Evolutionary conservation across 176 grass and related monocot species (phyloP).

Genomic region (Thalia dealbata): DNA sequence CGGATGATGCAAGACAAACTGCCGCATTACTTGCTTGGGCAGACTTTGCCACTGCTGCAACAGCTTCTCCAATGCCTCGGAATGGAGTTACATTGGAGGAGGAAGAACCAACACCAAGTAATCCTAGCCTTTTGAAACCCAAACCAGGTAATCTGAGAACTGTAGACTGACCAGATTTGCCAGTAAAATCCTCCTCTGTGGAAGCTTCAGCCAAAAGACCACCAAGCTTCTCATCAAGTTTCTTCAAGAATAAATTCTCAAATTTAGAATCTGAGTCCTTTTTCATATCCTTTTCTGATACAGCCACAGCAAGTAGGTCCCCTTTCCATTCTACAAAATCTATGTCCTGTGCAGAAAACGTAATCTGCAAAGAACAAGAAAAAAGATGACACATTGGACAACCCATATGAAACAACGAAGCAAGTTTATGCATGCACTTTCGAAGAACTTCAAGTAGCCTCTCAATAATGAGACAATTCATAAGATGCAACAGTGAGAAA

Average conservation of each 20-base stretch:
- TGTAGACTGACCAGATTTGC: slow-evolving; percentile 63
- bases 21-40: slow-evolving; percentile 65
- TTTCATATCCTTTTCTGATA: slow-evolving; percentile 77
- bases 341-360: slow-evolving; percentile 55
- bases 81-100: slow-evolving; percentile 34
- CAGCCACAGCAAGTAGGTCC: slow-evolving; percentile 68
- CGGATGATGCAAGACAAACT: slow-evolving; percentile 44
- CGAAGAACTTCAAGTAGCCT: not conserved
- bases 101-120: slow-evolving; percentile 59
- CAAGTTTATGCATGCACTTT: not conserved
- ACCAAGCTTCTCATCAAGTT: slow-evolving; percentile 52
- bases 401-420: not conserved
- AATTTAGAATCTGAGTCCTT: slow-evolving; percentile 73
- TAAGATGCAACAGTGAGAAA: no score
- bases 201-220: slow-evolving; percentile 66
- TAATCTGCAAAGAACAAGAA: slow-evolving; percentile 34
- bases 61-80: slow-evolving; percentile 55
- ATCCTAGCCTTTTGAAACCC: slow-evolving; percentile 73
- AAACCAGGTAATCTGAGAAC: slow-evolving; percentile 67
- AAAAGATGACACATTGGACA: not conserved
- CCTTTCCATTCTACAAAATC: slow-evolving; percentile 82
- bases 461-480: no score
- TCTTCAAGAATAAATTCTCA: slow-evolving; percentile 60
- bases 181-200: slow-evolving; percentile 77
- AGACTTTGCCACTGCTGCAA: slow-evolving; percentile 64